Evolutionary conservation across 208 protist species (phyloP).

Genomic region (Angomonas ambiguus): DNA sequence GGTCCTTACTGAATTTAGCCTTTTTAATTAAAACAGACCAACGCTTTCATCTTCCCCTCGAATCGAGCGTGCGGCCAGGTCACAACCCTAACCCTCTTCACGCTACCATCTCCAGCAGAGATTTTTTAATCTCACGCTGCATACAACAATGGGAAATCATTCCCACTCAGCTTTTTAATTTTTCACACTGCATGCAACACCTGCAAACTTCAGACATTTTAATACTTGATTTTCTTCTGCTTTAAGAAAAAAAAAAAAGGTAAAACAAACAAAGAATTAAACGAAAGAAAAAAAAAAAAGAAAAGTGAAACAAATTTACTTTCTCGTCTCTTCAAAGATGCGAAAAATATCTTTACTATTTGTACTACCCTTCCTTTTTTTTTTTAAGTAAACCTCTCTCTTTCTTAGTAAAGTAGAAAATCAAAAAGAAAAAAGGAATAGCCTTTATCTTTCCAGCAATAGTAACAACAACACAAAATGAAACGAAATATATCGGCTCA

Average conservation of each 20-base stretch:
- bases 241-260: constrained; percentile 6
- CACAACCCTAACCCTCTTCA: not conserved
- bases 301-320: not conserved
- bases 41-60: not conserved
- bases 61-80: not conserved
- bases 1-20: not conserved
- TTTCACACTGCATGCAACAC: not conserved
- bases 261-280: not conserved
- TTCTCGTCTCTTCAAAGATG: not conserved
- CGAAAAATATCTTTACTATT: too few species aligned
- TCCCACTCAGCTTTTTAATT: not conserved
- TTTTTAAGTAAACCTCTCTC: not conserved
- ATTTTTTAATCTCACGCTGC: not conserved
- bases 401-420: not conserved
- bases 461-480: not conserved
- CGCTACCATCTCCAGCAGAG: not conserved
- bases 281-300: not conserved
- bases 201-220: constrained; percentile 1
- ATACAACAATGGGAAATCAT: not conserved
- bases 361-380: too few species aligned
- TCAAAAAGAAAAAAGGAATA: not conserved
- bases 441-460: not conserved
- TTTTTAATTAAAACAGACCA: not conserved
- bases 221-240: not conserved
- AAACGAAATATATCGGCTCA: not conserved